A percentile compares a stretch with the other conserved stretches of the same genome.
Evolutionary conservation across 139 green algal genomes (phyloP).

Genomic region (Chlamydomonas incerta): DNA sequence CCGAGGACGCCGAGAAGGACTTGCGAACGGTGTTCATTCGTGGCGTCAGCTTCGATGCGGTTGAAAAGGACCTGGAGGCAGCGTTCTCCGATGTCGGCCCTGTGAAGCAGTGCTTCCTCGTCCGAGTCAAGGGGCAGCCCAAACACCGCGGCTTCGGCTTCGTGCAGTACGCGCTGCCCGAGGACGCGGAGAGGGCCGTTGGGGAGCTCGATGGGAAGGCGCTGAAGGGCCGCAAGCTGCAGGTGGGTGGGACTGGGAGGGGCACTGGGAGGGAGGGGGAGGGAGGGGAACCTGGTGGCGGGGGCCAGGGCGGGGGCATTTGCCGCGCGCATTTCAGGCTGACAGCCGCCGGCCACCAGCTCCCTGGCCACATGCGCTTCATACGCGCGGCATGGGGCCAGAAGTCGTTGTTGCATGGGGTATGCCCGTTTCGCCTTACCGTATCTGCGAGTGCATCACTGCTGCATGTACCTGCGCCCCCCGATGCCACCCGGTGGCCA

Average conservation of each 20-base stretch:
- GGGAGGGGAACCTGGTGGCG: too few relatives aligned
- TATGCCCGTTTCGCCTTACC: too few relatives aligned
- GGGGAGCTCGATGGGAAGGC: conserved; percentile 70
- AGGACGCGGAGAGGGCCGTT: conserved; percentile 86
- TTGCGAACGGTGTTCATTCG: conserved; percentile 85
- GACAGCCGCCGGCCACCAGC: too few relatives aligned
- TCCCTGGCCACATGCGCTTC: too few relatives aligned
- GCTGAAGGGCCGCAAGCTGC: conserved; percentile 79
- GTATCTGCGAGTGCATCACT: too few relatives aligned
- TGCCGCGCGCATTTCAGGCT: too few relatives aligned
- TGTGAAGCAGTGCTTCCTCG: conserved; percentile 85
- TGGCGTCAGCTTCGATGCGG: conserved; percentile 71
- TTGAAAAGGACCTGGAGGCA: conserved; percentile 73
- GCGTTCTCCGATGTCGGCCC: conserved; percentile 85
- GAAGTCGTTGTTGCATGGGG: too few relatives aligned
- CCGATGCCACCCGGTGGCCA: not conserved
- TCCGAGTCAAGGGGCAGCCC: conserved; percentile 66
- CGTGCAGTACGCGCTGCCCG: conserved; percentile 85
- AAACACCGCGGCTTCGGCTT: conserved; percentile 87
- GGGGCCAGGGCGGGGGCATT: too few relatives aligned
- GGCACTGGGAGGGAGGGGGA: too few relatives aligned
- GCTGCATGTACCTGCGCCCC: too few relatives aligned
- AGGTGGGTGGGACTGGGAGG: too few relatives aligned
- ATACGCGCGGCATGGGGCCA: too few relatives aligned
- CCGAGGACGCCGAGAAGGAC: conserved; percentile 50